Evolutionary conservation across 164 flowering plant genomes (phyloP).

Genomic region (Chimonanthus salicifolius): DNA sequence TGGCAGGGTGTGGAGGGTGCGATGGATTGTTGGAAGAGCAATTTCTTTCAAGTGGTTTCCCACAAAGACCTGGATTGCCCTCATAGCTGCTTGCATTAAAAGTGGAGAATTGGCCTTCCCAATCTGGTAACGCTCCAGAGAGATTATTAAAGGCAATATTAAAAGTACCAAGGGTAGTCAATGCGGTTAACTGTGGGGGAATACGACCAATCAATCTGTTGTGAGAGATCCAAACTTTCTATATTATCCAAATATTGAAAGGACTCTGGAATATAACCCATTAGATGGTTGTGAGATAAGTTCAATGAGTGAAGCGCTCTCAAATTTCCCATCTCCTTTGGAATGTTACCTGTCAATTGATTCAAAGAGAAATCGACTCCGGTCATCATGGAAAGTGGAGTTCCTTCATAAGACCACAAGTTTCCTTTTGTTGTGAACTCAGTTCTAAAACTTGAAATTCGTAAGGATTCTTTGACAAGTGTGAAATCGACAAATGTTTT

Average conservation of each 20-base stretch:
- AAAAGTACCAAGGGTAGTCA: background rate
- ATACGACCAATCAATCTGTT: background rate
- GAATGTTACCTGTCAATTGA: constrained; percentile 4
- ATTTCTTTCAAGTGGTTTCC: background rate
- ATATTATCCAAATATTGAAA: background rate
- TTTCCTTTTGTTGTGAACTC: background rate
- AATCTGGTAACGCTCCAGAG: background rate
- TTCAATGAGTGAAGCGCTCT: background rate
- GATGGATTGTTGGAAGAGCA: background rate
- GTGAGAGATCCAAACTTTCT: constrained; percentile 8
- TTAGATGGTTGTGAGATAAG: constrained; percentile 2
- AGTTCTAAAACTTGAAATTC: background rate
- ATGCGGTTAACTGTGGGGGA: background rate
- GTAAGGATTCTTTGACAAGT: too few species aligned
- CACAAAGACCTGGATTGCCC: constrained; percentile 2
- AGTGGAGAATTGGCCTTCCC: background rate
- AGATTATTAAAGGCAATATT: constrained; percentile 6
- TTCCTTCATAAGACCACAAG: background rate
- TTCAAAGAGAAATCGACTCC: constrained; percentile 8
- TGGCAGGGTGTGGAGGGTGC: background rate
- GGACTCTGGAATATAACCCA: background rate
- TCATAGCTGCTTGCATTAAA: background rate
- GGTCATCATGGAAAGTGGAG: constrained; percentile 1
- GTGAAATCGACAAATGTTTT: rapidly evolving
- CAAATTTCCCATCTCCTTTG: constrained; percentile 1